Base-by-base conservation (phyloP, 495 filamentous ascomycete genomes). In the Amphirosellinia nigrospora region DNA sequence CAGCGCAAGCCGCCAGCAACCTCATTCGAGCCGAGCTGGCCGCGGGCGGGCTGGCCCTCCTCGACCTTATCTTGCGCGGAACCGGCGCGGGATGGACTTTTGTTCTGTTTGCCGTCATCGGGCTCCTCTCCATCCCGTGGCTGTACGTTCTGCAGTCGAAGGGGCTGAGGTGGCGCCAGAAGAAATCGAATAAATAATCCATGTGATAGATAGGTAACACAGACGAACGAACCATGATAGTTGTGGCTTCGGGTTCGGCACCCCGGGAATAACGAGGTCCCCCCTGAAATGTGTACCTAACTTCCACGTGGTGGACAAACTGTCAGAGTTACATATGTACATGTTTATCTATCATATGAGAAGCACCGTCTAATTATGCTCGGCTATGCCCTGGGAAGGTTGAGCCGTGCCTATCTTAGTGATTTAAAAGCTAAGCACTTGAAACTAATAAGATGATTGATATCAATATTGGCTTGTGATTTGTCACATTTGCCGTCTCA, bases 11-110 rank as follows among this genome's bases (percentile, higher is more conserved):
- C 19, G 21, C 36, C 3, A 43, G 65, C 26, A 67, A 67, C 46
- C 36, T 67, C 21, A 34, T 45, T 48, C 65, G 65, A 10, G 23
- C 52, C 13, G 65, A 67, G 45, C 53, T 67, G 41, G 65, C 52
- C 16, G 50, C 65, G 26, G 50, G 26, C 34, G 23, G 55, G 19
- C 39, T 59, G 21, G 65, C 52, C 28, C 43, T 32, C 26, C 34
- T 53, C 46, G 45, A 32, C 19, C 16, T 50, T 50, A 36, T 64
- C 16, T 50, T 45, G 3, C 43, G 43, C 19, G 13, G 43, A 21
- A 26, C 50, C 43, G 61, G 61, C 41, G 4, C 61, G 19, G 41
- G 61, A 43, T 63, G 61, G 41, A 50, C 38, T 36, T 41, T 41
- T 38, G 19, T 45, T 36, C 16, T 36, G 38, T 23, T 50, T 50